Conservation (phyloP, 129 eudicot species). For the Scalesia atractyloides region DNA sequence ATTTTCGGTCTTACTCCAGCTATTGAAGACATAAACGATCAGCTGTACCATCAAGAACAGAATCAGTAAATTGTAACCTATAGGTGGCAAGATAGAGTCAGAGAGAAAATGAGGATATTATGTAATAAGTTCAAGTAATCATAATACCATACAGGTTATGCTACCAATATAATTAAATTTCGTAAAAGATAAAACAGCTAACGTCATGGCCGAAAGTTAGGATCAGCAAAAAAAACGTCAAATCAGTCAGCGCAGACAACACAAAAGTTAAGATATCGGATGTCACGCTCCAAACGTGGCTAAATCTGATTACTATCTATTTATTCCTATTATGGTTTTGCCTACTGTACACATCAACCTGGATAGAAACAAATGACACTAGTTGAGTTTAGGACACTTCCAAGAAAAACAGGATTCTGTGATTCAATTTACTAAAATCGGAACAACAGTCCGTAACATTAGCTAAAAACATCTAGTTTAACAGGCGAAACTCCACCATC, state of each 20-base stretch:
- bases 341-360: neutral
- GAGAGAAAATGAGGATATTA: neutral
- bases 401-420: constrained; percentile 13
- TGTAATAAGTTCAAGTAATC: neutral
- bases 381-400: neutral
- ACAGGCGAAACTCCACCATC: no score
- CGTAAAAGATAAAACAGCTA: neutral
- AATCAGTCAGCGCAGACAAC: constrained; percentile 5
- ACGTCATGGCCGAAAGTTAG: neutral
- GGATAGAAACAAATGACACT: neutral
- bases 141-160: neutral
- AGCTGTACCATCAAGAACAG: neutral
- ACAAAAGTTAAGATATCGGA: neutral
- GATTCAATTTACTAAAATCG: neutral
- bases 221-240: neutral
- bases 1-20: neutral
- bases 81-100: neutral
- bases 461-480: neutral
- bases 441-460: neutral
- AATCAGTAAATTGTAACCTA: neutral
- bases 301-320: neutral
- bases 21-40: neutral
- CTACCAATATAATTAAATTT: neutral
- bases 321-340: neutral
- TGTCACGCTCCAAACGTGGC: constrained; percentile 3